A percentile compares a stretch with the other conserved stretches of the same genome.
These are phyloP conservation scores for Caloboletus inedulis DNA, from an alignment of 1,284 basidiomycete species.

Conservation along the genomic window DNA sequence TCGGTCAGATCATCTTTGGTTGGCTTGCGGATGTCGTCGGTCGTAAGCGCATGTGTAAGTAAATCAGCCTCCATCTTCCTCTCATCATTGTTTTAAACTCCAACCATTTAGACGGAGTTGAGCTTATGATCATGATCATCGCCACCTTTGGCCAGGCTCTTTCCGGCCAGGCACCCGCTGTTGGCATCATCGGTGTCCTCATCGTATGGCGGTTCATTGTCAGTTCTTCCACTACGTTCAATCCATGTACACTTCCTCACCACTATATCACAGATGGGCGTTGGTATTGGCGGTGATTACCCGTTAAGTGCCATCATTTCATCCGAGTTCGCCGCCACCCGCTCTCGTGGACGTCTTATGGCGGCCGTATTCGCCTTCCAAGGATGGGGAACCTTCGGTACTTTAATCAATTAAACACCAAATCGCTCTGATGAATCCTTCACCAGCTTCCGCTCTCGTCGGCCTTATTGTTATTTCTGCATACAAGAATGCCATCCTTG, in stretches of 20 bases:
- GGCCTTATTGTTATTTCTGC: slow-evolving; percentile 53
- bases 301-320: slow-evolving; percentile 50
- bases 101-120: slow-evolving; percentile 48
- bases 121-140: slow-evolving; percentile 56
- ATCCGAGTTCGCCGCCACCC: slow-evolving; percentile 62
- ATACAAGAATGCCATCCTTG: slow-evolving; percentile 52
- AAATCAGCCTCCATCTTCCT: not conserved
- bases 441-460: slow-evolving; percentile 49
- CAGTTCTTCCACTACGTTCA: slow-evolving; percentile 19
- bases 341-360: slow-evolving; percentile 55
- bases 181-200: slow-evolving; percentile 57
- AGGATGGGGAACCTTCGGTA: slow-evolving; percentile 53
- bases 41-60: slow-evolving; percentile 43
- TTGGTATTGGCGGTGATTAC: slow-evolving; percentile 60
- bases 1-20: slow-evolving; percentile 59
- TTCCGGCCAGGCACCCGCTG: slow-evolving; percentile 49
- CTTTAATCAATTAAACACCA: slow-evolving; percentile 23
- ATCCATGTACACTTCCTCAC: slow-evolving; percentile 4
- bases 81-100: not conserved
- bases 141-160: slow-evolving; percentile 49
- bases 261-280: slow-evolving; percentile 40
- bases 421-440: not conserved
- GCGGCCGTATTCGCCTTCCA: slow-evolving; percentile 55
- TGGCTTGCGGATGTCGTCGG: slow-evolving; percentile 55
- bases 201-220: slow-evolving; percentile 54